These are phyloP conservation scores for Monilinia aucupariae DNA, from an alignment of 2,329 filamentous ascomycete genomes.

Conservation along the genomic window DNA sequence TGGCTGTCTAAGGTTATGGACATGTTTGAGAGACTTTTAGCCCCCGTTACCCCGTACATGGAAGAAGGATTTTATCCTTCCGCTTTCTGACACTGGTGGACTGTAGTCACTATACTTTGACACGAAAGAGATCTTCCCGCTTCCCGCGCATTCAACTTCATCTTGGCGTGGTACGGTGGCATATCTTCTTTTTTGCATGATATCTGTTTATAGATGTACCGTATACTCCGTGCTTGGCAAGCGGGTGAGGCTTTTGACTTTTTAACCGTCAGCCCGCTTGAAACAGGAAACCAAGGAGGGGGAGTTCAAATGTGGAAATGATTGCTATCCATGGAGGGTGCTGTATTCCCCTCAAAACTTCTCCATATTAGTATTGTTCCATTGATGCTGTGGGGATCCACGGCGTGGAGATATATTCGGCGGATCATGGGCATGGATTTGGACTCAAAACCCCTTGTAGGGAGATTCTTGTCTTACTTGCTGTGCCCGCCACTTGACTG, in stretches of 20 bases:
- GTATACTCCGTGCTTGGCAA: background rate
- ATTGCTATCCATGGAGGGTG: background rate
- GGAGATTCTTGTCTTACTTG: background rate
- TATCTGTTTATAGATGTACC: background rate
- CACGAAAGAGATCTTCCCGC: background rate
- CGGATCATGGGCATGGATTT: background rate
- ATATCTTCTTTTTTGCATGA: background rate
- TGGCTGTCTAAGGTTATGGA: no score
- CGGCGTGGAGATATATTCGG: background rate
- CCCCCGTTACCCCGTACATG: no score
- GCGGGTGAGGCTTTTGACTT: background rate
- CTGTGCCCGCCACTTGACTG: constrained; percentile 1
- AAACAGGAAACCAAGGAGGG: background rate
- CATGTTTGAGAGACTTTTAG: background rate
- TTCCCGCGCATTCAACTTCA: no score
- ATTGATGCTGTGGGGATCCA: background rate
- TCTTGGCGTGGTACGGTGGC: background rate
- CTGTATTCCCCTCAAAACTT: background rate
- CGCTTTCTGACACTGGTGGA: background rate
- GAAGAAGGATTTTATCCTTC: background rate
- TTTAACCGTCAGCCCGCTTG: background rate
- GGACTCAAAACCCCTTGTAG: no score
- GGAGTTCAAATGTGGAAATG: background rate
- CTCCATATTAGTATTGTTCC: background rate
- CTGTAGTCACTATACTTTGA: no score